phyloP scores from a whole-genome alignment of 768 basidiomycete species.

The Tulasnella sp. region DNA sequence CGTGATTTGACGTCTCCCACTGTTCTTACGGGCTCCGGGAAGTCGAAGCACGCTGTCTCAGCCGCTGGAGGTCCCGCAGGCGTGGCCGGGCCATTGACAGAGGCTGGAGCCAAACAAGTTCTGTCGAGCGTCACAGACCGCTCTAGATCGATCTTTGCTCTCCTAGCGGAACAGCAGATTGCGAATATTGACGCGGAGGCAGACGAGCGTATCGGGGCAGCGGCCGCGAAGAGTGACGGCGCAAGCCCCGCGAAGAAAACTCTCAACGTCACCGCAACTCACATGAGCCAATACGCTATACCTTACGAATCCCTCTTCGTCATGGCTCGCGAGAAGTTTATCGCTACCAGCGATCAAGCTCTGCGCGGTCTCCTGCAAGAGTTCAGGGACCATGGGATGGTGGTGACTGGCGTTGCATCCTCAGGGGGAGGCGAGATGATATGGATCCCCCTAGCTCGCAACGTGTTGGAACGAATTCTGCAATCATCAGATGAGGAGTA shows the following conservation, averaged over 20 bases:
- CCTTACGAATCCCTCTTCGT: conserved; percentile 72
- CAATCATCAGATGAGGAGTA: conserved; percentile 12
- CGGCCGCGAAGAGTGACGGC: conserved; percentile 35
- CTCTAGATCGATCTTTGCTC: conserved; percentile 77
- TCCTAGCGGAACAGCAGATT: conserved; percentile 72
- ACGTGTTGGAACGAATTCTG: conserved; percentile 53
- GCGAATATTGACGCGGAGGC: conserved; percentile 54
- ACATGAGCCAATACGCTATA: conserved; percentile 55
- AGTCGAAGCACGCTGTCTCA: conserved; percentile 45
- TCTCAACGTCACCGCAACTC: conserved; percentile 47
- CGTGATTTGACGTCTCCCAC: conserved; percentile 46
- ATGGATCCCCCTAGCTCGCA: conserved; percentile 87
- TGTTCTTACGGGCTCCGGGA: conserved; percentile 40
- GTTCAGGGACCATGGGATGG: conserved; percentile 87
- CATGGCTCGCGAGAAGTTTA: conserved; percentile 76
- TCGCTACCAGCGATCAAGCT: conserved; percentile 86
- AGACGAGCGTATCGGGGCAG: conserved; percentile 38
- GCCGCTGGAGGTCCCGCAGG: conserved; percentile 38
- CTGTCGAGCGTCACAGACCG: conserved; percentile 85
- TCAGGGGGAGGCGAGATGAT: conserved; percentile 60
- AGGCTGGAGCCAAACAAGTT: conserved; percentile 78
- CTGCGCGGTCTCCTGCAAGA: conserved; percentile 82
- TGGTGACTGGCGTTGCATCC: conserved; percentile 54
- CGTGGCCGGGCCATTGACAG: conserved; percentile 52
- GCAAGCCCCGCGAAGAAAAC: conserved; percentile 35